Evolutionary conservation across 2,329 filamentous ascomycete species (phyloP), one percentile per base, ranked within the genome.

Genomic region (Fusarium annulatum): DNA sequence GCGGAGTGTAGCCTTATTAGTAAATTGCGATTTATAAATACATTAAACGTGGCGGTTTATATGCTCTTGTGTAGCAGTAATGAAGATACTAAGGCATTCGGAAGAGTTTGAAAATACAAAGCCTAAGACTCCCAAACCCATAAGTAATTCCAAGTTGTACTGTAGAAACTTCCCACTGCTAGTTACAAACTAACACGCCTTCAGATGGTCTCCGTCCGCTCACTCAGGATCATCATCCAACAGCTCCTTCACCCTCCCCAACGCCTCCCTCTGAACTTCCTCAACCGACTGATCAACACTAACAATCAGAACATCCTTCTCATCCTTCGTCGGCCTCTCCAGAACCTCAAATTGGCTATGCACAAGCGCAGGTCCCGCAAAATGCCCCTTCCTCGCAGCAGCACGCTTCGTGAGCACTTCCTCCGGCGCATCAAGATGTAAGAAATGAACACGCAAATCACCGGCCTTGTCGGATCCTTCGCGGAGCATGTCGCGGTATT

Each of bases 391-490:
- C 1, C 70, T 60, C 5, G 52, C 46, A 1, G 69, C 60, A 12
- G 70, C 69, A 9, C 70, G 56, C 7, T 72, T 21, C 0, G 33
- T 64, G 2, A 72, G 56, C 2, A 72, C 60, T 9, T 72, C 69
- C 42, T 72, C 70, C 0, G 64, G 69, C 3, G 70, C 70, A 12
- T 72, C 70, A 8, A 72, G 70, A 39, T 72, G 69, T 2, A 72
- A 28, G 3, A 72, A 72, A 9, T 72, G 70, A 6, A 72, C 70
- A 0, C 69, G 69, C 15, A 72, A 9, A n/a, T 72, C 70, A 0
- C 69, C 70, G 1, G 69, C 70, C 2, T 66, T 56, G 5, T 66
- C 46, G 1, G 70, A 72, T 2, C 70, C 69, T 41, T 72, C 60
- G 3, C 70, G 61, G 1, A 72, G 56, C 16, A 72, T 56, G 2